A percentile compares a stretch with the other conserved stretches of the same genome.
These are phyloP conservation scores for Lophium mytilinum DNA, from an alignment of 495 filamentous ascomycete genomes.

Conservation along the genomic window DNA sequence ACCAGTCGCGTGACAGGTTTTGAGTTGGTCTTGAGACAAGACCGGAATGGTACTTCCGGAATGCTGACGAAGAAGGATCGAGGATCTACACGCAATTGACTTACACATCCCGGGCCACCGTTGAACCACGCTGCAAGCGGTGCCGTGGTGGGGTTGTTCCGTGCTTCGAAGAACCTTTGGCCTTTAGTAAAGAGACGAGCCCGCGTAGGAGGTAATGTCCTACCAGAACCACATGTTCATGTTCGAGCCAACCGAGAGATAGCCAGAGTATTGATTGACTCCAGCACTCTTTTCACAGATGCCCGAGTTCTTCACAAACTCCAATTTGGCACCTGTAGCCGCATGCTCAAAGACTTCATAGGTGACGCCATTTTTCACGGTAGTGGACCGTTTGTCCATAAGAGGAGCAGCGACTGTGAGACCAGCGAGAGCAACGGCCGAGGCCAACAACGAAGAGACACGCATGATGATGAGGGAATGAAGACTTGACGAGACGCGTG, in stretches of 20 bases:
- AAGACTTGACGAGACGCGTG: not conserved
- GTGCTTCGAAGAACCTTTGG: slow-evolving; percentile 41
- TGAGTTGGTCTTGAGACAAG: too few relatives aligned
- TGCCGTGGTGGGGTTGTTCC: slow-evolving; percentile 41
- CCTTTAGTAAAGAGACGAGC: slow-evolving; percentile 8
- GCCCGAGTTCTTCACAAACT: slow-evolving; percentile 44
- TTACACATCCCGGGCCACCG: slow-evolving; percentile 47
- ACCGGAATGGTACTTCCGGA: too few relatives aligned
- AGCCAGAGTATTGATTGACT: slow-evolving; percentile 49
- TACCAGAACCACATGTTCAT: slow-evolving; percentile 53
- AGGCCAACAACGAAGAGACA: slow-evolving; percentile 1
- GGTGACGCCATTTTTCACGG: slow-evolving; percentile 26
- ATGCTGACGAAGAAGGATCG: too few relatives aligned
- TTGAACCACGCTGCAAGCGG: slow-evolving; percentile 50
- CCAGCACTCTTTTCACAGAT: slow-evolving; percentile 38
- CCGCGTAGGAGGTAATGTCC: not conserved
- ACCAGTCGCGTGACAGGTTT: too few relatives aligned
- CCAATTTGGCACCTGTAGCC: slow-evolving; percentile 42
- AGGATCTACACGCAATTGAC: too few relatives aligned
- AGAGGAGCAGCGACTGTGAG: slow-evolving; percentile 26
- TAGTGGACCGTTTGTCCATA: slow-evolving; percentile 39
- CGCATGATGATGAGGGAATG: not conserved
- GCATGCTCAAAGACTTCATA: slow-evolving; percentile 48
- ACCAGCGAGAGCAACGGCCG: slow-evolving; percentile 14
- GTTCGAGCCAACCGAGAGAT: slow-evolving; percentile 42